These are phyloP conservation scores for Pseudogymnoascus destructans DNA, from an alignment of 2,329 filamentous ascomycete genomes.

Conservation along the genomic window DNA sequence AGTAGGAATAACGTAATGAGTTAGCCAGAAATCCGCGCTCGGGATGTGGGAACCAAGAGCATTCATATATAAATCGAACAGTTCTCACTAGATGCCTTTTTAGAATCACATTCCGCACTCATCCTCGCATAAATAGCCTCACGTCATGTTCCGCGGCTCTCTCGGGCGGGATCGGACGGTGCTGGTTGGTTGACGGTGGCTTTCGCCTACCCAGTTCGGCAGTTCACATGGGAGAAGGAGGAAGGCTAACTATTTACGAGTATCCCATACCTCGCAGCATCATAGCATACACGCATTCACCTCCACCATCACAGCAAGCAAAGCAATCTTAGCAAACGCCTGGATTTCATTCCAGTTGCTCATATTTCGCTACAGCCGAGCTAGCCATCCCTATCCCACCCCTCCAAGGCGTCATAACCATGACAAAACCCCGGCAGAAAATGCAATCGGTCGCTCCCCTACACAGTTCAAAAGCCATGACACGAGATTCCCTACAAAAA, in stretches of 20 bases:
- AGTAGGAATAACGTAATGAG: neutral
- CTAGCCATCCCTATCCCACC: constrained; percentile 11
- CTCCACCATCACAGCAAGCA: neutral
- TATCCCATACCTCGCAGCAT: neutral
- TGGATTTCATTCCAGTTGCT: constrained; percentile 9
- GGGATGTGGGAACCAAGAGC: neutral
- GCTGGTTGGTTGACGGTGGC: neutral
- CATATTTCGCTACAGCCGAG: constrained; percentile 13
- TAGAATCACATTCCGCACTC: neutral
- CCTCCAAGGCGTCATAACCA: constrained; percentile 11
- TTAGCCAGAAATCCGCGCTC: neutral
- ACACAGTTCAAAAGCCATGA: constrained; percentile 6
- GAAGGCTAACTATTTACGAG: neutral
- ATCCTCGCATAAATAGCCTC: neutral
- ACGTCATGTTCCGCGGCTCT: neutral
- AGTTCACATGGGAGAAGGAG: neutral
- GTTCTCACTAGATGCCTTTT: neutral
- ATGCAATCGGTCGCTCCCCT: neutral
- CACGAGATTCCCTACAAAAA: neutral
- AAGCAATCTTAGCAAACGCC: neutral
- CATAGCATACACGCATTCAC: neutral
- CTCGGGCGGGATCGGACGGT: constrained; percentile 1
- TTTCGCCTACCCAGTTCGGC: neutral
- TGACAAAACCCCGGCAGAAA: constrained; percentile 6
- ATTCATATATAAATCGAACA: neutral